Evolutionary conservation across 2,329 filamentous ascomycete genomes (phyloP), one percentile per base, ranked within the genome.

Genomic region (Phialophora chinensis): DNA sequence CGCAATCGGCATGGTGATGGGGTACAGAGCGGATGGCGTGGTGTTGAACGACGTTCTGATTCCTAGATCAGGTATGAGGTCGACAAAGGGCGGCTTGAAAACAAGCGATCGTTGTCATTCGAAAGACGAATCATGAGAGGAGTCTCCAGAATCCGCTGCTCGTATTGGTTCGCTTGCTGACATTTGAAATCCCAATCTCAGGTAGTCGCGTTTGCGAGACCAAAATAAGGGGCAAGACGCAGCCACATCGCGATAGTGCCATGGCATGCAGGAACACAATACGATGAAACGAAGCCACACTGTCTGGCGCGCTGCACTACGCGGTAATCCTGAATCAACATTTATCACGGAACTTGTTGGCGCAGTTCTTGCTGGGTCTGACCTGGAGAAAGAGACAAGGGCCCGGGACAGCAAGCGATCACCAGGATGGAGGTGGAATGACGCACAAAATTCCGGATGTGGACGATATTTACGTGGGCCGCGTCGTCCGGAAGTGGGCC

Each of bases 161-260:
- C 17, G 38, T 38, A 64, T 66, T 69, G 63, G 63, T 54, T 58
- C 60, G 63, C 27, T 59, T 66, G 49, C 11, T 17, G 60, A 58
- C 63, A 63, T 60, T 62, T 63, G 60, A 61, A 62, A 57, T 47
- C 31, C 54, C 29, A 52, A 68, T 65, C 65, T 50, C 64, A 42
- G 42, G 31, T n/a, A 25, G 27, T 25, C 11, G 27, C 14, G 47
- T 12, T 17, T 54, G 27, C 25, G 4, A 54, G 53, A 57, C 50
- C 17, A 10, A 35, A 53, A 23, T 38, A 56, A 44, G 62, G 65
- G 56, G 65, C 49, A 35, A n/a, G 33, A 58, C 20, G 27, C 57
- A 65, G 63, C 63, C 63, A 65, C 63, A 65, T 29, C 35, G 57
- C 38, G 49, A 49, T 56, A 29, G 56, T 56, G 57, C n/a, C 59